Percentiles rank a stretch among this genome's conserved stretches.
phyloP scores from a whole-genome alignment of 805 yeast genomes.

The Nakazawaea ishiwadae region DNA sequence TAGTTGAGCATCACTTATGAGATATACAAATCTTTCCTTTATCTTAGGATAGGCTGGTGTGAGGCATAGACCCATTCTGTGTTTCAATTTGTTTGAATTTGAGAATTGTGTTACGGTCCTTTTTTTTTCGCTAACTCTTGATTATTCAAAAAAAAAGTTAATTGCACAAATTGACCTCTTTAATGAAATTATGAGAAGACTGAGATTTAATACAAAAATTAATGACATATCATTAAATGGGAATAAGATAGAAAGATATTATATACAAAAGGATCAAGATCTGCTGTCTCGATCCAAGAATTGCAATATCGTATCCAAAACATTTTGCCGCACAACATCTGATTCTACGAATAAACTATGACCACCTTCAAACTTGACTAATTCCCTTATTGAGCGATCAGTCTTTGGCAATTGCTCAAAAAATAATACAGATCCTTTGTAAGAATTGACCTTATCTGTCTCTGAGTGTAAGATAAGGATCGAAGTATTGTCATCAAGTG shows the following conservation, averaged over 20 bases:
- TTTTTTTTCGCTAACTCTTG: no score
- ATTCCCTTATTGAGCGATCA: conserved; percentile 24
- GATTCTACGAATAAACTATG: conserved; percentile 45
- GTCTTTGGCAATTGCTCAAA: conserved; percentile 22
- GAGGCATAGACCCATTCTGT: no score
- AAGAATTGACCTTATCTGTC: conserved; percentile 54
- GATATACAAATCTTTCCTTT: no score
- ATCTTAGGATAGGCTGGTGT: no score
- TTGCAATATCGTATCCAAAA: conserved; percentile 29
- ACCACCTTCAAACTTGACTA: conserved; percentile 26
- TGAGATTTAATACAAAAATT: no score
- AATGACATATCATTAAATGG: neutral
- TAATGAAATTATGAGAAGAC: no score
- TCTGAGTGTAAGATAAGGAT: conserved; percentile 58
- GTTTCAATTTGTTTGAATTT: no score
- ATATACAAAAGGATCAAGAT: no score
- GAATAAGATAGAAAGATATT: neutral
- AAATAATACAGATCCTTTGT: conserved; percentile 42
- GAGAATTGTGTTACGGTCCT: no score
- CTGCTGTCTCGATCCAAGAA: conserved; percentile 30
- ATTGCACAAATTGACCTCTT: conserved; percentile 1
- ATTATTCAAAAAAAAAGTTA: no score
- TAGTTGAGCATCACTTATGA: no score
- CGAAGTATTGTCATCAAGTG: conserved; percentile 36
- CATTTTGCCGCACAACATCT: conserved; percentile 34